These are phyloP conservation scores for Acorus gramineus DNA, from an alignment of 106 monocot genomes.

Conservation along the genomic window DNA sequence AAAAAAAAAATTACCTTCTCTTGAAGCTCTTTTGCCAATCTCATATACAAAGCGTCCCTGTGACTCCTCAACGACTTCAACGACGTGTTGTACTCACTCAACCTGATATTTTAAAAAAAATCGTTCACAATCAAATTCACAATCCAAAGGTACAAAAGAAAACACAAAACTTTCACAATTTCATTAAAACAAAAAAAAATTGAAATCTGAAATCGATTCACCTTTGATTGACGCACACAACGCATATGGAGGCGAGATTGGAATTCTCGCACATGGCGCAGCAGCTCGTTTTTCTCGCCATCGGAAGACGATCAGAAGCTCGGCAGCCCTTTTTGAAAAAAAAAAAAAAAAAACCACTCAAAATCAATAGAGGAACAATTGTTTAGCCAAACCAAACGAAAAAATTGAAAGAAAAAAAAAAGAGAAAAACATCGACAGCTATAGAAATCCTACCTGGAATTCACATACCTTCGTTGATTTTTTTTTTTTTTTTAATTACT, in stretches of 20 bases:
- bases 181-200: neutral
- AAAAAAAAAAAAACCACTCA: too few relatives aligned
- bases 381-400: too few relatives aligned
- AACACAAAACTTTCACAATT: neutral
- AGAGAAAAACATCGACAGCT: too few relatives aligned
- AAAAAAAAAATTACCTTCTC: conserved; percentile 40
- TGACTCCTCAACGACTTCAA: conserved; percentile 35
- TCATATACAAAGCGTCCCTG: conserved; percentile 38
- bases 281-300: conserved; percentile 36
- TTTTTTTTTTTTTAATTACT: too few relatives aligned
- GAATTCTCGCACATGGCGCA: conserved; percentile 68
- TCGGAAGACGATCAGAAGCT: neutral
- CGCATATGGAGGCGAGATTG: conserved; percentile 66
- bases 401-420: too few relatives aligned
- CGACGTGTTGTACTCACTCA: conserved; percentile 39
- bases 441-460: too few relatives aligned
- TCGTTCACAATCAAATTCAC: too few relatives aligned
- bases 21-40: conserved; percentile 25
- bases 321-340: too few relatives aligned
- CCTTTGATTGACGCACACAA: conserved; percentile 75
- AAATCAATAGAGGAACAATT: too few relatives aligned
- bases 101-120: conserved; percentile 15
- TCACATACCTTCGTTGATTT: too few relatives aligned
- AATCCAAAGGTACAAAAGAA: neutral
- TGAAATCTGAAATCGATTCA: conserved; percentile 1